Percentiles rank a stretch among this genome's conserved stretches.
Conservation (phyloP, 2,329 filamentous ascomycete species). For the Dactylella cylindrospora region DNA sequence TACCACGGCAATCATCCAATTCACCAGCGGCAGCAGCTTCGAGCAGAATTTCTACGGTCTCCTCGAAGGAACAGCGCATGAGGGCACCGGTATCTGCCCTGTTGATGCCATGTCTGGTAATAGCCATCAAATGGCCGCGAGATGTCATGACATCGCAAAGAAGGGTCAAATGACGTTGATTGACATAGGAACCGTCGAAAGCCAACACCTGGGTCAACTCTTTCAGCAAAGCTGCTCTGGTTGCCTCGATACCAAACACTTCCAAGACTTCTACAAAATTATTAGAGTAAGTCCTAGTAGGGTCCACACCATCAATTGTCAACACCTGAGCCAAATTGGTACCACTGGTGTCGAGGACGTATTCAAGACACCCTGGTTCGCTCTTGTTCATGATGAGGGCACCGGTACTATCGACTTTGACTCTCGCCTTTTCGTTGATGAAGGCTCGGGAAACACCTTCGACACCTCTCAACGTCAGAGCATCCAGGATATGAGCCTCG, state of each 20-base stretch:
- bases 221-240: conserved; percentile 78
- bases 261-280: conserved; percentile 92
- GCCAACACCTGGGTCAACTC: conserved; percentile 91
- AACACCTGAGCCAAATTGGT: conserved; percentile 83
- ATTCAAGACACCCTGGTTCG: conserved; percentile 77
- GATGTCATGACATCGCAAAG: conserved; percentile 98
- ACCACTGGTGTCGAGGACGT: conserved; percentile 93
- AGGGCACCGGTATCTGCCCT: conserved; percentile 94
- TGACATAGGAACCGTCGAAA: conserved; percentile 99
- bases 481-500: conserved; percentile 87
- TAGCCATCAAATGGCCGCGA: conserved; percentile 87
- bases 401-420: conserved; percentile 69
- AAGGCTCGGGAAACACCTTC: conserved; percentile 86
- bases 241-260: conserved; percentile 94
- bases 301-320: conserved; percentile 82
- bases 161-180: conserved; percentile 93
- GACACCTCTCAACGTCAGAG: conserved; percentile 86
- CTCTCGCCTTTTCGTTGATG: conserved; percentile 75
- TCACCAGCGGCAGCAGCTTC: conserved; percentile 94
- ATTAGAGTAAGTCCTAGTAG: conserved; percentile 85
- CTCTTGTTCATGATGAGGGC: conserved; percentile 72
- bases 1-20: conserved; percentile 94
- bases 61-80: conserved; percentile 99
- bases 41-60: conserved; percentile 96
- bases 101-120: conserved; percentile 98